These are phyloP conservation scores for Gamsiella multidivaricata DNA, from an alignment of 192 early-diverging fungal species.

Conservation along the genomic window DNA sequence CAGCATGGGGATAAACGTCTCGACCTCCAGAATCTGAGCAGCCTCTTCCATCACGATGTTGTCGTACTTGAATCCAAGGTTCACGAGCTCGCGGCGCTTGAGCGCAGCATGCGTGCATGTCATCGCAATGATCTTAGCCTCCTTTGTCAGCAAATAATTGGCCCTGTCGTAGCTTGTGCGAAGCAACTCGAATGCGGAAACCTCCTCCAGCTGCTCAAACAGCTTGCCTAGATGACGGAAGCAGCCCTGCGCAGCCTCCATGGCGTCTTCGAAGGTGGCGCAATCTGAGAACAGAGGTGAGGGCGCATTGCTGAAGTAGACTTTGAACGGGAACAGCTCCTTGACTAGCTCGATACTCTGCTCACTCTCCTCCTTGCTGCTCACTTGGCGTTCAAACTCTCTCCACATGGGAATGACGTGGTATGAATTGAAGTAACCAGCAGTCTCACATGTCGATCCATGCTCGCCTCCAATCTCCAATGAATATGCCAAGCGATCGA, in stretches of 20 bases:
- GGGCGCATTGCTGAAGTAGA: constrained; percentile 80
- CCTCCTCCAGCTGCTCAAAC: constrained; percentile 90
- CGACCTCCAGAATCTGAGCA: constrained; percentile 94
- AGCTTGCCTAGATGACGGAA: constrained; percentile 82
- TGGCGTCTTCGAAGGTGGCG: constrained; percentile 59
- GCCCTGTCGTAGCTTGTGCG: constrained; percentile 80
- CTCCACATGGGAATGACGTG: constrained; percentile 83
- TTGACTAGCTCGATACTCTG: constrained; percentile 54
- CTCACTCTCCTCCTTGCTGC: constrained; percentile 15
- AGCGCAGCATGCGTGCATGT: constrained; percentile 97
- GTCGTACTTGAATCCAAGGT: constrained; percentile 94
- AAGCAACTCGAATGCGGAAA: constrained; percentile 95
- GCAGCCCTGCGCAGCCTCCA: constrained; percentile 79
- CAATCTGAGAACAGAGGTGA: constrained; percentile 74
- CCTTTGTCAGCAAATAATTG: constrained; percentile 93
- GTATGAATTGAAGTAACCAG: constrained; percentile 86
- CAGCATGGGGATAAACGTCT: constrained; percentile 92
- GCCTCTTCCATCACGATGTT: constrained; percentile 98
- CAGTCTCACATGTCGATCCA: constrained; percentile 92
- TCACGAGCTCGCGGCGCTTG: constrained; percentile 85
- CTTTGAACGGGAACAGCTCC: constrained; percentile 82
- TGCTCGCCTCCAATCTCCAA: constrained; percentile 85
- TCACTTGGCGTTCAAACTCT: constrained; percentile 18
- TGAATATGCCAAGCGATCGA: constrained; percentile 80
- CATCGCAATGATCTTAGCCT: constrained; percentile 97